Evolutionary conservation across 768 basidiomycete species (phyloP), one percentile per base, ranked within the genome.

Genomic region (Lactifluus echinatus): DNA sequence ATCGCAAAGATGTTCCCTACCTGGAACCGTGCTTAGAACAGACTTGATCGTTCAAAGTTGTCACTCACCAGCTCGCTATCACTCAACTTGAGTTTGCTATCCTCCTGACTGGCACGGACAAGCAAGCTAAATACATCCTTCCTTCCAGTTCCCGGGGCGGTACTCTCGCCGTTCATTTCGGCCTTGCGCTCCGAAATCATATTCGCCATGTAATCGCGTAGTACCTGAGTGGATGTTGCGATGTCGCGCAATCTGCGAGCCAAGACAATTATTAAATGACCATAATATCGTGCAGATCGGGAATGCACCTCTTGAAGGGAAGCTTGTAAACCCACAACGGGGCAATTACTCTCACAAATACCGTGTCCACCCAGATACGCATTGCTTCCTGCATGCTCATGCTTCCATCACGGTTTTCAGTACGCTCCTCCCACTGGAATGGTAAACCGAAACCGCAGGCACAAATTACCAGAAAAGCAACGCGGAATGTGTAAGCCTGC

Each of bases 391-490:
- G 40, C 33, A 63, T 55, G 29, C 33, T 31, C 53, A 53, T 56
- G 26, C 42, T 42, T 6, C 42, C 52, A 29, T 63, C 49, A 7
- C 52, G 26, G 14, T 15, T 48, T 10, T 34, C 21, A 15, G 47
- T 34, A 23, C 19, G 12, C 1, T 23, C 47, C 19, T 48, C 33
- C 47, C 47, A 48, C n/a, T 4, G 39, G 37, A 43, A 57, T 4
- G 45, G 23, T 31, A 64, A 28, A 23, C 65, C 65, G 36, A 65
- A 64, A 4, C 64, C 63, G 45, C 58, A 64, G n/a, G 62, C 48
- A 15, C 60, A 49, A 44, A 63, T 66, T 5, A 63, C 58, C 37
- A 64, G 55, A 17, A n/a, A n/a, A n/a, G n/a, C n/a, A n/a, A n/a
- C n/a, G n/a, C n/a, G n/a, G n/a, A n/a, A n/a, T n/a, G n/a, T 64